Percentiles rank a stretch among this genome's conserved stretches.
These are phyloP conservation scores for Sporothrix brasiliensis DNA, from an alignment of 2,329 filamentous ascomycete genomes.

Conservation along the genomic window DNA sequence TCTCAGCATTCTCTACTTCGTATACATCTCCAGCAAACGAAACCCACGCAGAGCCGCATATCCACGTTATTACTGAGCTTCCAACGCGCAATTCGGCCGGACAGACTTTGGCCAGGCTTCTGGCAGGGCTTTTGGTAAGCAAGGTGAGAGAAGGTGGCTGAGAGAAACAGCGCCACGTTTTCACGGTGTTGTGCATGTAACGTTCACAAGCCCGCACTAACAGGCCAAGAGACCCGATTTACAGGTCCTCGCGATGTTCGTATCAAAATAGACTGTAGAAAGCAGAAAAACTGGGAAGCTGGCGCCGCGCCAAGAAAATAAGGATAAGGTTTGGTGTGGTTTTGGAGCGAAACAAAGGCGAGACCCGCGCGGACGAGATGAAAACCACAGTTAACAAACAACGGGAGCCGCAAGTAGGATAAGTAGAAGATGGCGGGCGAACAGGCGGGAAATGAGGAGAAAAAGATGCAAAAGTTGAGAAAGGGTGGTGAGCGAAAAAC, in stretches of 20 bases:
- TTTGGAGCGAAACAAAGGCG: constrained; percentile 6
- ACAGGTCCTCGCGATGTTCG: background rate
- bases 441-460: background rate
- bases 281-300: background rate
- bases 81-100: background rate
- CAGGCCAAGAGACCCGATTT: background rate
- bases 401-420: background rate
- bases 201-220: background rate
- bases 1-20: background rate
- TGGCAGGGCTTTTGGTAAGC: background rate
- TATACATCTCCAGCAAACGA: background rate
- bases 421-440: background rate
- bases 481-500: too few relatives aligned
- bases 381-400: background rate
- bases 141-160: constrained; percentile 1
- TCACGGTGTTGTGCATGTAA: background rate
- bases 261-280: background rate
- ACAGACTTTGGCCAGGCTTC: background rate
- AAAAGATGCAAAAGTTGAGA: background rate
- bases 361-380: constrained; percentile 8
- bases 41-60: background rate
- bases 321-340: constrained; percentile 18
- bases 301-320: constrained; percentile 16
- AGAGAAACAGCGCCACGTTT: constrained; percentile 1
- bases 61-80: background rate